A percentile compares a stretch with the other conserved stretches of the same genome.
These are phyloP conservation scores for Alternaria incomplexa DNA, from an alignment of 2,329 filamentous ascomycete species.

Conservation along the genomic window DNA sequence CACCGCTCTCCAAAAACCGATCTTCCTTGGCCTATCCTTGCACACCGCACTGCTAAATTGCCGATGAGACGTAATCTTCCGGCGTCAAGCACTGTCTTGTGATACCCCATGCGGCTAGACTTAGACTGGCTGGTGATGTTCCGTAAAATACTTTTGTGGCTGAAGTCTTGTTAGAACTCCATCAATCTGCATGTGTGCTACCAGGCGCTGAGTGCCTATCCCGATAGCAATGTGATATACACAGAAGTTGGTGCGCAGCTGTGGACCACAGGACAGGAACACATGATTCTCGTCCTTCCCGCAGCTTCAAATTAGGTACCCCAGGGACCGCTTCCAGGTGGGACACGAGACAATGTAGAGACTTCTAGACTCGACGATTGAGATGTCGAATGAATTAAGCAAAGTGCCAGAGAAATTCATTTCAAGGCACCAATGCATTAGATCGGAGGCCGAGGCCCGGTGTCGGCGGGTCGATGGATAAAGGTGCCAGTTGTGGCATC, in stretches of 20 bases:
- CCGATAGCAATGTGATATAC: neutral
- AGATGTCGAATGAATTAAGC: neutral
- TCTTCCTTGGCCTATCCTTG: neutral
- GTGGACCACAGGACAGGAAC: neutral
- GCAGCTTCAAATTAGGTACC: neutral
- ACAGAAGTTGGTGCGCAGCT: neutral
- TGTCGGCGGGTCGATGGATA: slow-evolving; percentile 24
- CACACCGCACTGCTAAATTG: neutral
- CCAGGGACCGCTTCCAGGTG: neutral
- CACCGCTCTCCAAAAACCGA: neutral
- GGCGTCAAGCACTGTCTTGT: neutral
- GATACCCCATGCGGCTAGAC: neutral
- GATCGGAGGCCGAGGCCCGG: slow-evolving; percentile 14
- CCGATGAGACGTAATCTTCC: neutral
- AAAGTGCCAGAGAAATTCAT: neutral
- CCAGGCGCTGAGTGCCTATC: neutral
- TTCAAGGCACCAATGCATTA: slow-evolving; percentile 24
- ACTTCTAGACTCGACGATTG: neutral
- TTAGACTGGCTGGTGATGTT: neutral
- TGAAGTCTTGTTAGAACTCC: neutral
- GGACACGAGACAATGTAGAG: neutral
- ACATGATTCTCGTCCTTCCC: neutral
- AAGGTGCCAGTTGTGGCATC: slow-evolving; percentile 28
- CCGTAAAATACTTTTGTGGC: neutral
- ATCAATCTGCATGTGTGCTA: neutral